phyloP scores from a whole-genome alignment of 2,329 filamentous ascomycete species.

The Diaporthe australafricana region DNA sequence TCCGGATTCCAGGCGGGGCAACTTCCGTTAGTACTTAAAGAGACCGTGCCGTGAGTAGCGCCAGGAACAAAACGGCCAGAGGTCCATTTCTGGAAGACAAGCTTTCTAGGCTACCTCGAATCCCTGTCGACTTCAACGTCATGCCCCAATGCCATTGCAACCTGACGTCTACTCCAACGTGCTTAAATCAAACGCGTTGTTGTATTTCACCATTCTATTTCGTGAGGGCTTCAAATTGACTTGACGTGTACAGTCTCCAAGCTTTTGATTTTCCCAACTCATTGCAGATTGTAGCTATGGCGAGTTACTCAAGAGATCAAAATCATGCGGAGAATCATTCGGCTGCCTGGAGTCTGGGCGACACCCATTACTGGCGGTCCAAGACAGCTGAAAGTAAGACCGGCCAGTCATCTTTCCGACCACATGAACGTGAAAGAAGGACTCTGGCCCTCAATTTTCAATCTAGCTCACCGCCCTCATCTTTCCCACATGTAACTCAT shows the following conservation, averaged over 20 bases:
- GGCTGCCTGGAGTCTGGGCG: not conserved
- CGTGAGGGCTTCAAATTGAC: too few relatives aligned
- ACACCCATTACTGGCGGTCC: not conserved
- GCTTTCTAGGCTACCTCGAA: not conserved
- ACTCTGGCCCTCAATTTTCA: not conserved
- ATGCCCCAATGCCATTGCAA: not conserved
- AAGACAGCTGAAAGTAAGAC: not conserved
- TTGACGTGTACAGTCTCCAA: too few relatives aligned
- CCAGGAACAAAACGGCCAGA: not conserved
- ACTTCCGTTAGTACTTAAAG: not conserved
- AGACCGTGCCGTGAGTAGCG: not conserved
- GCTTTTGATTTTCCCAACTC: not conserved
- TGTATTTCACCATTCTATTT: too few relatives aligned
- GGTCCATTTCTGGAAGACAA: not conserved
- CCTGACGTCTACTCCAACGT: not conserved
- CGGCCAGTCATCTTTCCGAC: not conserved
- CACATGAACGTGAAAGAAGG: not conserved
- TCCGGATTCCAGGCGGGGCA: too few relatives aligned
- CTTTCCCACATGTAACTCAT: not conserved
- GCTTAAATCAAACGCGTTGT: too few relatives aligned
- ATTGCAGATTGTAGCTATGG: not conserved
- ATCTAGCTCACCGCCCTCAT: not conserved
- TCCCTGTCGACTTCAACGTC: not conserved
- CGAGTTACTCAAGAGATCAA: too few relatives aligned
- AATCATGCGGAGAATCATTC: not conserved